These are phyloP conservation scores for Pulveroboletus ravenelii DNA, from an alignment of 768 basidiomycete species.

Conservation along the genomic window DNA sequence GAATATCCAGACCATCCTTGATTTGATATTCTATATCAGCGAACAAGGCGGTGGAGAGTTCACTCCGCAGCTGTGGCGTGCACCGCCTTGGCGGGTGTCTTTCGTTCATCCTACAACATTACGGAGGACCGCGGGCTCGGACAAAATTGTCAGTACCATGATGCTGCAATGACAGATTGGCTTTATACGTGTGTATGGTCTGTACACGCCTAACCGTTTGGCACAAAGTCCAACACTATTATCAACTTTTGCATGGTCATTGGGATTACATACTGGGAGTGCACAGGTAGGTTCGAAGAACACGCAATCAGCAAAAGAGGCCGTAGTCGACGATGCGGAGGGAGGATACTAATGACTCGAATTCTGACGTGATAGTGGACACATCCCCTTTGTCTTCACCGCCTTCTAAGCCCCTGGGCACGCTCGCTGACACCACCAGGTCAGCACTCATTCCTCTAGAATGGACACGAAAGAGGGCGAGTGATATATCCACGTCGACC, in stretches of 20 bases:
- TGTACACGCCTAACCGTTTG: not conserved
- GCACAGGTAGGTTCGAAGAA: not conserved
- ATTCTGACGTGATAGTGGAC: slow-evolving; percentile 40
- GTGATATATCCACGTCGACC: slow-evolving; percentile 70
- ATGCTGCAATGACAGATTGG: not conserved
- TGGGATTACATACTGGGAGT: not conserved
- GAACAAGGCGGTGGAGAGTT: not conserved
- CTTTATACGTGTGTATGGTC: no score
- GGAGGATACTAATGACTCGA: slow-evolving; percentile 50
- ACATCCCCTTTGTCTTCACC: slow-evolving; percentile 31
- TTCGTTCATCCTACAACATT: not conserved
- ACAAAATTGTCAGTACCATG: not conserved
- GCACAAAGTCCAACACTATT: not conserved
- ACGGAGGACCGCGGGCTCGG: not conserved
- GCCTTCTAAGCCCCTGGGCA: slow-evolving; percentile 47
- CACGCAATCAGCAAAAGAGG: slow-evolving; percentile 54
- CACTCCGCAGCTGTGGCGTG: no score
- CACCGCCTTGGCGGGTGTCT: not conserved
- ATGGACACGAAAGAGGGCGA: slow-evolving; percentile 78
- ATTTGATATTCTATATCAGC: not conserved
- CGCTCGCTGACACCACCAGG: slow-evolving; percentile 80
- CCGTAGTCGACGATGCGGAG: slow-evolving; percentile 63
- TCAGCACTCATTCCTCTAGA: slow-evolving; percentile 57
- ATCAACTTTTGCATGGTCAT: not conserved
- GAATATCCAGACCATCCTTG: no score